Percentiles rank a stretch among this genome's conserved stretches.
phyloP scores from a whole-genome alignment of 441 rosid species.

The Aquilaria agallochum region DNA sequence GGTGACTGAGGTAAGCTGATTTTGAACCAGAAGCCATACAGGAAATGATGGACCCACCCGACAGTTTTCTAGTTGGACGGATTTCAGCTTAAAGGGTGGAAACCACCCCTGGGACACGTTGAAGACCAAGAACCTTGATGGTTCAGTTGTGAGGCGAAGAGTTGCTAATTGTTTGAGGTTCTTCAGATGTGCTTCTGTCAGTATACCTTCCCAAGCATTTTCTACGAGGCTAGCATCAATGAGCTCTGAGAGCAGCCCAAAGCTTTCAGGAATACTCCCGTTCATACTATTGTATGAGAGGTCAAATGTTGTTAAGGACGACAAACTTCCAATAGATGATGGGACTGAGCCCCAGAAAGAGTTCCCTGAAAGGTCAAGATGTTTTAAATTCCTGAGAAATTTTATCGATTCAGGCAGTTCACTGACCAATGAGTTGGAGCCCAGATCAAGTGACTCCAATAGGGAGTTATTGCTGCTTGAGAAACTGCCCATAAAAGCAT shows the following conservation, averaged over 20 bases:
- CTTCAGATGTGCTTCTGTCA: slow-evolving; percentile 29
- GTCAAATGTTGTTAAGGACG: slow-evolving; percentile 26
- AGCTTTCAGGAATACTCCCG: slow-evolving; percentile 38
- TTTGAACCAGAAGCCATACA: slow-evolving; percentile 39
- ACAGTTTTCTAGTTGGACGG: slow-evolving; percentile 33
- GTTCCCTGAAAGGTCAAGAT: slow-evolving; percentile 30
- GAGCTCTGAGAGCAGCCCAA: slow-evolving; percentile 35
- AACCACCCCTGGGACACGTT: slow-evolving; percentile 26
- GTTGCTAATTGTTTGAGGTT: slow-evolving; percentile 27
- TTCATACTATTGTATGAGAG: slow-evolving; percentile 38
- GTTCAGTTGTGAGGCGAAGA: slow-evolving; percentile 24
- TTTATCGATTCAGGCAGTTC: slow-evolving; percentile 36
- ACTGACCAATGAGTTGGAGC: slow-evolving; percentile 28
- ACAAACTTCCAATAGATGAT: slow-evolving; percentile 28
- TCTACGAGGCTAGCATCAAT: slow-evolving; percentile 21
- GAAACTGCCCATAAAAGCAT: slow-evolving; percentile 24
- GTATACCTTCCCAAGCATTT: slow-evolving; percentile 37
- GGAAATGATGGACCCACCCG: slow-evolving; percentile 35
- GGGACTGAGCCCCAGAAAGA: slow-evolving; percentile 42
- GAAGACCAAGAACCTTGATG: slow-evolving; percentile 20
- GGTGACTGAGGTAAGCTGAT: slow-evolving; percentile 23
- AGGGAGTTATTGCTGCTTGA: slow-evolving; percentile 14
- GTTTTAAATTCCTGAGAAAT: slow-evolving; percentile 26
- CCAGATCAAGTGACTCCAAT: slow-evolving; percentile 22
- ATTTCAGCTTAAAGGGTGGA: slow-evolving; percentile 36